Base-by-base conservation (phyloP, 331 rosid genomes). In the Dryas integrifolia region DNA sequence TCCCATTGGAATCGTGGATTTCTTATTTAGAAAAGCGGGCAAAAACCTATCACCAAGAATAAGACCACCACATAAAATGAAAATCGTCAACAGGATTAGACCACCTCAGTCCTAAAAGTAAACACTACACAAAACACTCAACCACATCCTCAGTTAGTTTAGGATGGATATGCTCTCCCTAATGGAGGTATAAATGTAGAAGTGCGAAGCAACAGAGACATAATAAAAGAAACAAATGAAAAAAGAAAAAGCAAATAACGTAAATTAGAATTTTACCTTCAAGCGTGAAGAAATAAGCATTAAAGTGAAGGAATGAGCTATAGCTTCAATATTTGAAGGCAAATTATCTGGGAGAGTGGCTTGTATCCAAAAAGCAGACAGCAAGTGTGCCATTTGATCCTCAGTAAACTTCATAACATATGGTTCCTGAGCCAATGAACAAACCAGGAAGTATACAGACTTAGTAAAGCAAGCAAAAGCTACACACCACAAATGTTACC, bases 351-450 rank as follows among this genome's bases (percentile, higher is more conserved):
- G 85, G 72, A 89, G 88, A 72, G 73, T 88, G 60, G 97, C 88
- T 81, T 95, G 93, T 55, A 92, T 86, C 98, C 99, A 95, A 80
- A 95, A 87, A 35, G 98, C 86, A 77, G 99, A 95, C 26, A 92
- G 88, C 82, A 95, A 86, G 74, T 88, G 91, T 26, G 85, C 82
- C 66, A 95, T 78, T 81, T 95, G 99, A 82, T 95, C 99, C 82
- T 95, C 99, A 60, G 79, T 84, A 51, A 95, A 87, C 85, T 84
- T 92, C 98, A 92, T 84, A 68, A 86, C 79, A 75, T 60, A 80
- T 0, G 85, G 90, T 80, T 95, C 99, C 99, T 95, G 89, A 72
- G 63, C 47, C 81, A 78, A 75, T 70, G 76, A 56, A 72, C 66
- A 52, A 74, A 61, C 67, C 52, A 72, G 5, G 68, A 44, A 35